Conservation (phyloP, 2,329 filamentous ascomycete species). For the Esteya vermicola region DNA sequence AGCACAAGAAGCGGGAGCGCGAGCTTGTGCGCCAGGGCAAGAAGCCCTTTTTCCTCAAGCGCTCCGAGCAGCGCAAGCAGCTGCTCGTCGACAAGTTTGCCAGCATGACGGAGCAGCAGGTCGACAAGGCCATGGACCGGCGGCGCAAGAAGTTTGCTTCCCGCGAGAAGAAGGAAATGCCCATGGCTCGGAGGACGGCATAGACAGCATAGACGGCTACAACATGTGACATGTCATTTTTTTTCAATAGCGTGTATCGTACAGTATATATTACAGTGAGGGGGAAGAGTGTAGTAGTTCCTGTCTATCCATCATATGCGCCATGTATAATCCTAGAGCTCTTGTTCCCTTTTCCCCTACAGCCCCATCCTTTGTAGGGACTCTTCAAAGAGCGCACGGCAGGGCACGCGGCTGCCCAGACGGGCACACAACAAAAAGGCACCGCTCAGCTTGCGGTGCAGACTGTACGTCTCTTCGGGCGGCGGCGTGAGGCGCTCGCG, state of each 20-base stretch:
- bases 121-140: conserved; percentile 73
- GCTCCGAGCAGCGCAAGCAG: conserved; percentile 78
- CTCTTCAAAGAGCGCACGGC: conserved; percentile 62
- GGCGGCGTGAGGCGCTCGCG: conserved; percentile 77
- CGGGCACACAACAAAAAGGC: conserved; percentile 86
- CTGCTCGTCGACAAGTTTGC: conserved; percentile 66
- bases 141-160: conserved; percentile 77
- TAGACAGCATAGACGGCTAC: background rate
- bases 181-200: conserved; percentile 21
- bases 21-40: conserved; percentile 78
- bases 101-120: conserved; percentile 71
- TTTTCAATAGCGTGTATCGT: background rate
- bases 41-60: conserved; percentile 86
- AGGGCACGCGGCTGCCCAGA: conserved; percentile 69
- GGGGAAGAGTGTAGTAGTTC: no score
- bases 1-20: conserved; percentile 73
- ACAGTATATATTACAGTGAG: no score
- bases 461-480: conserved; percentile 91
- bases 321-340: no score
- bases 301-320: background rate
- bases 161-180: conserved; percentile 72
- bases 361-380: conserved; percentile 27
- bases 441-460: conserved; percentile 89
- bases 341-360: no score
- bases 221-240: no score